Evolutionary conservation across 179 eudicot genomes (phyloP).

Genomic region (Beta corolliflora): DNA sequence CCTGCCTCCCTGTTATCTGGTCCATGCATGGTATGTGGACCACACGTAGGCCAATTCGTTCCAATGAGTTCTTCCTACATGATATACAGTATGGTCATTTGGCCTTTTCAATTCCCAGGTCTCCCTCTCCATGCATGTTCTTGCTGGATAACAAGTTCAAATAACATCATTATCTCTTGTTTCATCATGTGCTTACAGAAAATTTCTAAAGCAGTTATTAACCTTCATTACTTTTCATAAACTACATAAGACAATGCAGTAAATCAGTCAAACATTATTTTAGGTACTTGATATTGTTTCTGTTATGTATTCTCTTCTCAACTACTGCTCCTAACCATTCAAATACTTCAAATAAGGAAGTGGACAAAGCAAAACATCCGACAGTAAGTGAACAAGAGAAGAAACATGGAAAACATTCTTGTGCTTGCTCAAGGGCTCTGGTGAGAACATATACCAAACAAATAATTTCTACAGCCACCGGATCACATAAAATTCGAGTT

Average conservation of each 20-base stretch:
- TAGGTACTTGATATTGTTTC: too few relatives aligned
- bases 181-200: too few relatives aligned
- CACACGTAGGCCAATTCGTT: too few relatives aligned
- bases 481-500: neutral
- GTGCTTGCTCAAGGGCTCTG: neutral
- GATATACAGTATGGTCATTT: neutral
- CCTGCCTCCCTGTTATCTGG: neutral
- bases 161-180: too few relatives aligned
- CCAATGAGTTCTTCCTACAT: neutral
- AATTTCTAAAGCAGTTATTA: too few relatives aligned
- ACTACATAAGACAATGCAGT: too few relatives aligned
- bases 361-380: neutral
- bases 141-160: neutral
- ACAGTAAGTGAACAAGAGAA: too few relatives aligned
- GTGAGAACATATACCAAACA: neutral
- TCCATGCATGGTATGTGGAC: neutral
- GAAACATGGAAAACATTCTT: too few relatives aligned
- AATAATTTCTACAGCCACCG: neutral
- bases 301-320: too few relatives aligned
- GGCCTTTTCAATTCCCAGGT: neutral
- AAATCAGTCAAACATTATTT: too few relatives aligned
- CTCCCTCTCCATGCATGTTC: neutral
- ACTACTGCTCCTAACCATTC: neutral
- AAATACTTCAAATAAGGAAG: neutral
- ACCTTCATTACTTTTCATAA: too few relatives aligned